A percentile compares a stretch with the other conserved stretches of the same genome.
Conservation (phyloP, 2,329 filamentous ascomycete species). For the Penicillium sp. region DNA sequence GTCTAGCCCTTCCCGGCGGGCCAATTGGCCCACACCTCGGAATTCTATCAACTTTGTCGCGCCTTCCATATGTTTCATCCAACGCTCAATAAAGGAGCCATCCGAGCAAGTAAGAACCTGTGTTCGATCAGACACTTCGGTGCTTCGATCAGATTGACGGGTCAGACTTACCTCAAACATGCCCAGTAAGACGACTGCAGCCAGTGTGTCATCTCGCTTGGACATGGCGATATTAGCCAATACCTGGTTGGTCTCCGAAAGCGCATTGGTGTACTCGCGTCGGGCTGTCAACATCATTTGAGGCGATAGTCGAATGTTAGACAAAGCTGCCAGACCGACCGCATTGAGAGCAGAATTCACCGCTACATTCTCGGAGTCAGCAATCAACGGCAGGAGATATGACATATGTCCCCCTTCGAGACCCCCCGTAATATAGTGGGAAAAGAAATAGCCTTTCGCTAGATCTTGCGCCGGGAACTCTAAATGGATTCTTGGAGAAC, state of each 20-base stretch:
- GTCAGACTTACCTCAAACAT: conserved; percentile 10
- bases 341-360: conserved; percentile 9
- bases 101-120: conserved; percentile 8
- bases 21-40: conserved; percentile 9
- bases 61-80: conserved; percentile 16
- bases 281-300: conserved; percentile 10
- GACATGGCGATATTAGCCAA: neutral
- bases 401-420: conserved; percentile 2
- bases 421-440: conserved; percentile 8
- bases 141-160: neutral
- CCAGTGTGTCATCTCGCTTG: conserved; percentile 10
- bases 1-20: neutral
- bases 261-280: conserved; percentile 10
- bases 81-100: conserved; percentile 9
- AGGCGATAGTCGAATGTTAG: conserved; percentile 10
- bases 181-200: conserved; percentile 9
- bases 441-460: conserved; percentile 5
- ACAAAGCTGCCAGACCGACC: conserved; percentile 8
- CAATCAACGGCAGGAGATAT: neutral
- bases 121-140: neutral
- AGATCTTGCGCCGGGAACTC: conserved; percentile 6
- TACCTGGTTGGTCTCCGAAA: conserved; percentile 7
- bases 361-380: neutral
- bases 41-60: conserved; percentile 10
- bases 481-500: neutral